phyloP scores from a whole-genome alignment of 495 filamentous ascomycete genomes.

The Xylaria palmicola region DNA sequence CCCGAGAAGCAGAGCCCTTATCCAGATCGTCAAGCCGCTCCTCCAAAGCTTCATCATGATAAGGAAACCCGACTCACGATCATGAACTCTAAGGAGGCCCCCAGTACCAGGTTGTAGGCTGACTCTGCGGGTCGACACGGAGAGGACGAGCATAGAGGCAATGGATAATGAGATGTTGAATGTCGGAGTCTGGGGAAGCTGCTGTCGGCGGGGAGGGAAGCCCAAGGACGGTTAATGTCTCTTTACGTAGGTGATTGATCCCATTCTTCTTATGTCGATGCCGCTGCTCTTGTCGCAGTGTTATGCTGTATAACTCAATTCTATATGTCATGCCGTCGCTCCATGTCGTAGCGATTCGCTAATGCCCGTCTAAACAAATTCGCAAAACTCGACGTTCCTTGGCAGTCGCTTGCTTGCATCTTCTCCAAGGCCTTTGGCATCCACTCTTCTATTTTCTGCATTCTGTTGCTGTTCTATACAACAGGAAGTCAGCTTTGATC shows the following conservation, averaged over 20 bases:
- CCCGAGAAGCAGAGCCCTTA: neutral
- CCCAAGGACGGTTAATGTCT: neutral
- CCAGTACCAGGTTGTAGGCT: too few species aligned
- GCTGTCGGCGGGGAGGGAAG: too few species aligned
- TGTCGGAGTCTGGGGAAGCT: neutral
- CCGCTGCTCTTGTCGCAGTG: neutral
- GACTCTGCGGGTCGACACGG: too few species aligned
- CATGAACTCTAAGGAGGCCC: too few species aligned
- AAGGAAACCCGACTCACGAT: neutral
- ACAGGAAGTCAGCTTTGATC: slow-evolving; percentile 26
- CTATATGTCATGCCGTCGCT: slow-evolving; percentile 16
- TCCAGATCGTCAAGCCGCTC: neutral
- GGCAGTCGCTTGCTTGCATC: slow-evolving; percentile 52
- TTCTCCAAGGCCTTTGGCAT: slow-evolving; percentile 58
- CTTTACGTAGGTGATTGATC: neutral
- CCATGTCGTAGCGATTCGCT: slow-evolving; percentile 18
- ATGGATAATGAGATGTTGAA: too few species aligned
- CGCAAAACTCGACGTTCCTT: slow-evolving; percentile 36
- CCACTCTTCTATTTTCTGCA: slow-evolving; percentile 69
- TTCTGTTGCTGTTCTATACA: slow-evolving; percentile 63
- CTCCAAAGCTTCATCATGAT: neutral
- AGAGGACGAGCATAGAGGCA: too few species aligned
- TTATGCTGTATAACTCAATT: neutral
- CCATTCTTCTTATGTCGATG: neutral
- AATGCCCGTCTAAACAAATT: slow-evolving; percentile 38